Evolutionary conservation across 805 yeast species (phyloP), one percentile per base, ranked within the genome.

Genomic region (Candida dajiaensis): DNA sequence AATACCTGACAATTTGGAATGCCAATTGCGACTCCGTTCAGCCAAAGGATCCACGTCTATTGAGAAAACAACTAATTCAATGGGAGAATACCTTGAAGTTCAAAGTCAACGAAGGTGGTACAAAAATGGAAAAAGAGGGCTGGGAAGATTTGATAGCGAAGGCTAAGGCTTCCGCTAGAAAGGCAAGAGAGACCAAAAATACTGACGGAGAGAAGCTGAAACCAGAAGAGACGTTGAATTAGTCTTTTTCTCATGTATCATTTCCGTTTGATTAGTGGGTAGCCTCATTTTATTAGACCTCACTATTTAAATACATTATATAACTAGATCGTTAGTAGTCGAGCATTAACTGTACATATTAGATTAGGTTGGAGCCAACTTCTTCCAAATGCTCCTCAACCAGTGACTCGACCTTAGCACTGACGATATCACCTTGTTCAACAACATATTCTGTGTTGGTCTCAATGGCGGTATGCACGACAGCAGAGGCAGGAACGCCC

Each of bases 1-100:
- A 89, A 53, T 90, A 81, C 68, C 79, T 84, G 46, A 78, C 81
- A 28, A 59, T 89, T 11, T 85, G 83, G 80, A 90, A 90, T 59
- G 82, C 96, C 12, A 89, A 89, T 57, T 73, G 81, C 38, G 96
- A 89, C 58, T 76, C 89, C 6, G 67, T 76, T 31, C 72, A 70
- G 26, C 96, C 96, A 0, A 77, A 76, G 4, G 64, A 77, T 22
- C 81, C 79, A 20, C 65, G 69, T 35, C 75, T 77, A 6, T 62
- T 90, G 42, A 69, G 77, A 41, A 77, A 73, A 44, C 75, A 74
- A 43, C 69, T 90, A 35, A 61, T 66, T 20, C 78, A 80, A 55
- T 85, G 95, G 95, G 96, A 89, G 57, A 62, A 61, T 9, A 54
- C 68, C 6, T 29, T 56, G 18, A 47, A 48, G 25, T 47, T 49